Base-by-base conservation (phyloP, 2,329 filamentous ascomycete species). In the Calonectria leucothoes region DNA sequence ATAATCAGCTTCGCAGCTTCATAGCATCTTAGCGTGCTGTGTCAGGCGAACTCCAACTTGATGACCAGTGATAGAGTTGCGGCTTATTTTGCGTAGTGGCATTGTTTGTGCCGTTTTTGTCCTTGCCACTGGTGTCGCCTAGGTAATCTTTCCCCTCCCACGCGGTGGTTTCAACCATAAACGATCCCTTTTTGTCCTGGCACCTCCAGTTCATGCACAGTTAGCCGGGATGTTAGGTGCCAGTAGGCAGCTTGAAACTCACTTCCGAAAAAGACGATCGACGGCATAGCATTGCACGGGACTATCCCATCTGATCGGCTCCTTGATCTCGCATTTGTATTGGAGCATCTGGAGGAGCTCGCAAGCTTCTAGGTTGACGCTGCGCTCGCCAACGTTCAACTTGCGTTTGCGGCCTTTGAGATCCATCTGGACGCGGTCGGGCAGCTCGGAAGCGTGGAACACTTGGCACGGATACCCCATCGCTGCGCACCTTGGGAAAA, bases 131-230 rank as follows among this genome's bases (percentile, higher is more conserved):
- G 29, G 42, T 57, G 10, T 10, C 29, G 63, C 63, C 39, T 63
- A 71, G 59, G 75, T 75, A 76, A 57, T 76, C 77, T 72, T 80
- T 81, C 73, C 82, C 86, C 83, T 93, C 91, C 91, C 91, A 93
- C 52, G 88, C 86, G 15, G 91, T 93, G 29, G 91, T 93, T 84
- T 93, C 91, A 52, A 92, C 89, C 81, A 86, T 88, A 77, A 93
- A 93, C 10, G 72, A 84, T 6, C 89, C 89, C 17, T 89, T 89
- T 77, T 84, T 87, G 82, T 92, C 91, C 72, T 85, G 84, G 82
- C 91, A 81, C 45, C 75, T 73, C 73, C 33, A 29, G 42, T 20
- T 15, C 45, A 35, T 52, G 49, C 33, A 37, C 52, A 52, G n/a
- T 33, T 69, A 61, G 52, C 70, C 63, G 57, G 27, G 48, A 70